These are phyloP conservation scores for Carex scoparia DNA, from an alignment of 176 grass and related monocot species.

Conservation along the genomic window DNA sequence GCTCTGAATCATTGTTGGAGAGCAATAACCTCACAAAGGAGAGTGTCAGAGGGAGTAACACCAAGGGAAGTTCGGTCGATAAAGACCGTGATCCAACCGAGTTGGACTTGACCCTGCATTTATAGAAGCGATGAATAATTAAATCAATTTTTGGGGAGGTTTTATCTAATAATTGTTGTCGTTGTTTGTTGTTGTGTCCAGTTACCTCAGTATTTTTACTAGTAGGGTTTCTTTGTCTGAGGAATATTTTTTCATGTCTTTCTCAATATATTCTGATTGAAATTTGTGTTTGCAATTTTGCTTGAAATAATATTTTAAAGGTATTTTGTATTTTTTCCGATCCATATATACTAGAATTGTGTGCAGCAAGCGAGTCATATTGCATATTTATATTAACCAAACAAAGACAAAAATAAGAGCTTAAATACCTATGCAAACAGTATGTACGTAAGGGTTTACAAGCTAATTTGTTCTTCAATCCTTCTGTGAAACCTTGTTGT, in stretches of 20 bases:
- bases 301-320: not conserved
- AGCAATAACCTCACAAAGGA: not conserved
- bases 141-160: not conserved
- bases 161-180: not conserved
- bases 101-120: slow-evolving; percentile 15
- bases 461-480: not conserved
- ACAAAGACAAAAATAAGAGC: not conserved
- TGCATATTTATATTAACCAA: not conserved
- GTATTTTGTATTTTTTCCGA: not conserved
- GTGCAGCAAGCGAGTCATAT: not conserved
- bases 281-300: not conserved
- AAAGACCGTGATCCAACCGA: not conserved
- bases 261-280: not conserved
- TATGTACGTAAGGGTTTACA: not conserved
- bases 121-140: not conserved
- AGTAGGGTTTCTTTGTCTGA: not conserved
- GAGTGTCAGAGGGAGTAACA: not conserved
- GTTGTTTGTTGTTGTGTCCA: not conserved
- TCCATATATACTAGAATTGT: not conserved
- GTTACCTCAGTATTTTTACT: not conserved
- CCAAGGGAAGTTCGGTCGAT: not conserved
- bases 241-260: not conserved
- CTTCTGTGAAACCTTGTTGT: not conserved
- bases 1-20: not conserved
- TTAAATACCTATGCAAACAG: not conserved